These are phyloP conservation scores for Leishmania lainsoni DNA, from an alignment of 208 protist species.

Conservation along the genomic window DNA sequence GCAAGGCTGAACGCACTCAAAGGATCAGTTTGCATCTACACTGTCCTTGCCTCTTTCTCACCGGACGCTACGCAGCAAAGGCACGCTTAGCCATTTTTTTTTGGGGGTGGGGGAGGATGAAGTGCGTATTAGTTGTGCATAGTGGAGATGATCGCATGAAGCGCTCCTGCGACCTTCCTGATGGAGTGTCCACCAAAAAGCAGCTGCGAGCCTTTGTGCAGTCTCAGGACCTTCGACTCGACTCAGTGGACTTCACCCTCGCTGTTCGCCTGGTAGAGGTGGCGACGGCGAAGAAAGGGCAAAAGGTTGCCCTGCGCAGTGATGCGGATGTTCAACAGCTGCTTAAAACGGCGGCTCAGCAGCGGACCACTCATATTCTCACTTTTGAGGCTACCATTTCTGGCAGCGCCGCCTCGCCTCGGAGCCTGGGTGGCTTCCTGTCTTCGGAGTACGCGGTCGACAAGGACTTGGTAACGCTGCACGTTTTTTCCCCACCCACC, in stretches of 20 bases:
- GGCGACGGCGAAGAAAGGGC: neutral
- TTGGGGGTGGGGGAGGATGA: constrained; percentile 9
- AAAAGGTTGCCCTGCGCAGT: constrained; percentile 8
- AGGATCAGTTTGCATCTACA: too few relatives aligned
- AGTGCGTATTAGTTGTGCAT: constrained; percentile 59
- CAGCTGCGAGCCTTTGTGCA: constrained; percentile 45
- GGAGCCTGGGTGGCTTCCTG: constrained; percentile 15
- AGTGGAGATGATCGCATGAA: constrained; percentile 45
- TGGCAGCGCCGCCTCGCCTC: neutral
- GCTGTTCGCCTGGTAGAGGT: constrained; percentile 22
- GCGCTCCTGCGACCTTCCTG: constrained; percentile 45
- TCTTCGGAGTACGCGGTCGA: constrained; percentile 38
- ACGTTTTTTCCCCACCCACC: constrained; percentile 36
- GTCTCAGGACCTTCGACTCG: constrained; percentile 65
- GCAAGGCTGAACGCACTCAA: neutral
- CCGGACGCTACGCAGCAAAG: neutral
- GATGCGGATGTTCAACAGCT: constrained; percentile 33
- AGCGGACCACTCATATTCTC: constrained; percentile 6
- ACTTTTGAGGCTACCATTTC: constrained; percentile 40
- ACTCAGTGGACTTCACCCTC: constrained; percentile 55
- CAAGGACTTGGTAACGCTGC: constrained; percentile 50
- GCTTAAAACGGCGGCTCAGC: constrained; percentile 11
- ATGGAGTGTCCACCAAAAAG: constrained; percentile 26
- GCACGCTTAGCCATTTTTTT: neutral
- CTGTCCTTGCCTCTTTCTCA: too few relatives aligned